Conservation (phyloP, 768 basidiomycete species). For the Gloeopeniophorella convolvens region DNA sequence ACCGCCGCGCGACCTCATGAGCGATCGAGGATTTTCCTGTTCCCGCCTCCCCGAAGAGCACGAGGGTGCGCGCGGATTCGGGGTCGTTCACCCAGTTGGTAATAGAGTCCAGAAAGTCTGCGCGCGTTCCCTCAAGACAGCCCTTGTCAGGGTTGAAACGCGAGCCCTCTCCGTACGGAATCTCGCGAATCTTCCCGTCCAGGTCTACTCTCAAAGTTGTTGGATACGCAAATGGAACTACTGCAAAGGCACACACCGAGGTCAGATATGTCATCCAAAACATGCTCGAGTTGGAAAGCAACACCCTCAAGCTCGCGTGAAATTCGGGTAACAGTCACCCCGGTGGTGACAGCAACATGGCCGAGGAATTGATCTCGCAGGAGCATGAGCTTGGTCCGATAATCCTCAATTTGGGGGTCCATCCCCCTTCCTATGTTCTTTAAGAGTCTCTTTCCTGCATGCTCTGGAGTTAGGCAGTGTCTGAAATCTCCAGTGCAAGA, state of each 20-base stretch:
- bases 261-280: not conserved
- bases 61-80: not conserved
- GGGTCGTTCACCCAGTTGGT: not conserved
- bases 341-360: no score
- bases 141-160: not conserved
- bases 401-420: no score
- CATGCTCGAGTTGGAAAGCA: not conserved
- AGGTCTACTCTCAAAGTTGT: not conserved
- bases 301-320: not conserved
- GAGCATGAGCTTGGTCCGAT: no score
- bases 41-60: not conserved
- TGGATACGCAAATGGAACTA: not conserved
- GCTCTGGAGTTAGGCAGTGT: no score
- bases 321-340: not conserved
- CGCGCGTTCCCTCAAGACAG: not conserved
- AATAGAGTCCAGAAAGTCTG: no score
- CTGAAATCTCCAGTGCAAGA: no score
- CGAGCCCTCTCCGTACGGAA: no score
- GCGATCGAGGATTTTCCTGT: no score
- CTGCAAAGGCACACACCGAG: no score
- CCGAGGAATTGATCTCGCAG: no score
- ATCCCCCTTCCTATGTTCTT: no score
- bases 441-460: no score
- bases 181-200: not conserved
- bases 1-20: not conserved